Evolutionary conservation across 1,284 basidiomycete species (phyloP), one percentile per base, ranked within the genome.

Genomic region (Ustilago shanxiensis): DNA sequence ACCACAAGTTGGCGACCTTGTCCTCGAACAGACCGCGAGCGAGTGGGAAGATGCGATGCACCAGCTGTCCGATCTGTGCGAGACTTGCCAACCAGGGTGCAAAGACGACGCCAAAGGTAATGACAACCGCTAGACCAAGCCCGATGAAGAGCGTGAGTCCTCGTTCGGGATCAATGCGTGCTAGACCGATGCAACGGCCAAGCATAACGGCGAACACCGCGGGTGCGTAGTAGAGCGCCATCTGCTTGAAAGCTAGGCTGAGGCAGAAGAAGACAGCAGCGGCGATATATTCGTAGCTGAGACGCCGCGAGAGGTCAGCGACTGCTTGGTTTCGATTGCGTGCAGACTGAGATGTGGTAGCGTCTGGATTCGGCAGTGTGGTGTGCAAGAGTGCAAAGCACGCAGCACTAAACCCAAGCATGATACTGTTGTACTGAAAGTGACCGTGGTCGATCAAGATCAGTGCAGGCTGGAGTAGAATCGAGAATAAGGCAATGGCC

Each of bases 1-100:
- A 97, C 87, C 95, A 98, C 82, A 96, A 93, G 85, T 97, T 98
- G 51, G 95, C 93, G 24, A 98, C 95, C 85, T 97, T 97, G 88
- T 97, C 95, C 86, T 98, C 95, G 81, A 97, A 97, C 6, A 98
- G 88, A 9, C 95, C 95, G 47, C 94, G 91, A 5, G 90, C 89
- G 83, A 98, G 93, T 0, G 95, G 95, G 85, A 98, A 97, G 76
- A 97, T 94, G 16, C 95, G 91, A 26, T 88, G 88, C 51, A 95
- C 88, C 3, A 93, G 90, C 72, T 92, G 90, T 10, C 51, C 87
- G 18, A 88, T 84, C 20, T 89, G 89, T 16, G 88, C 88, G 60
- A 91, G 89, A 5, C 89, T 35, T n/a, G 90, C 89, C 14, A 93
- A 88, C 88, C 92, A 94, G 0, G 93, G 93, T 0, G 90, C 82